Evolutionary conservation across 2,329 filamentous ascomycete genomes (phyloP), one percentile per base, ranked within the genome.

Genomic region (Fusarium sp.): DNA sequence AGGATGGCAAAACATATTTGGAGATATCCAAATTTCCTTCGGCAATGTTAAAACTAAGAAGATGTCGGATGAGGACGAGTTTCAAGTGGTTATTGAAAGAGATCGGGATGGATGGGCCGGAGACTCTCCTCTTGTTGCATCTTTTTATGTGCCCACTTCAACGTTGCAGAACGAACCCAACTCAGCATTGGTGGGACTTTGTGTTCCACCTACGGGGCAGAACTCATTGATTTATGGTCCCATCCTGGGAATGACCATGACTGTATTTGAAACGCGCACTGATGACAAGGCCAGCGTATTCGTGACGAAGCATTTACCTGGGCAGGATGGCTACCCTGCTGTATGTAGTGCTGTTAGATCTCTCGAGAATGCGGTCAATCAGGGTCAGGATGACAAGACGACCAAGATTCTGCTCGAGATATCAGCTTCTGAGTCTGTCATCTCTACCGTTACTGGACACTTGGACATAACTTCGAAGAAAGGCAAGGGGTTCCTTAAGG

Each of bases 21-120:
- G 79, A 8, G 80, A 83, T 63, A 78, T 85, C 18, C 85, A 87
- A 2, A 70, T 86, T 36, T 64, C 76, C 9, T 86, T 87, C 72
- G 86, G 85, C 20, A 79, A 75, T 1, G 62, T 84, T 18, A 75
- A 75, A 54, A 70, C 75, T 1, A 61, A 51, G 4, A 80, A 81
- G 0, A 36, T 74, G 9, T 69, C 69, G 10, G 70, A 79, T 4
- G 69, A 75, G 11, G 81, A 82, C n/a, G 74, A 78, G 8, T 83
- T 82, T n/a, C 64, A 74, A 12, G 60, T 85, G 26, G 62, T 69
- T 0, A 66, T 86, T 6, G 70, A 80, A 9, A 78, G 82, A 22
- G 84, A 86, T 53, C 63, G 71, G 11, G 66, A 72, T 22, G 81
- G 81, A 20, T 86, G 82, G 84, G 66, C 73, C 1, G 84, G 84